Conservation (phyloP, 2,329 filamentous ascomycete genomes). For the Mollisiaceae sp. region DNA sequence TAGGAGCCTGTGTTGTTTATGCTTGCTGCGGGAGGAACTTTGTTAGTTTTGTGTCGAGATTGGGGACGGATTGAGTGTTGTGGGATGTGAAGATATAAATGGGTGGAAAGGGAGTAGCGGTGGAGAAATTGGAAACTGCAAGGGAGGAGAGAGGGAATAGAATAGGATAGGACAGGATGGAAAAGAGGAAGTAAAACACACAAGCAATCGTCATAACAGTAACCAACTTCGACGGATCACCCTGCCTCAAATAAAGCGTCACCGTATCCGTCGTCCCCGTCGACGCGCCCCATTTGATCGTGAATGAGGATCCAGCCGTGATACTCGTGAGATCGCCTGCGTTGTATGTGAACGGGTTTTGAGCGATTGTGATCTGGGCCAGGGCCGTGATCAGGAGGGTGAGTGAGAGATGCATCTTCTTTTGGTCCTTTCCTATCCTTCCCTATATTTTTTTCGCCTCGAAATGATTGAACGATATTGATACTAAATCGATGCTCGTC, state of each 20-base stretch:
- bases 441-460: no score
- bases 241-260: conserved; percentile 31
- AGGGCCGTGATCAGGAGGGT: conserved; percentile 22
- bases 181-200: conserved; percentile 19
- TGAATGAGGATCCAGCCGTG: conserved; percentile 34
- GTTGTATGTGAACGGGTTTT: conserved; percentile 37
- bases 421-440: no score
- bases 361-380: conserved; percentile 25
- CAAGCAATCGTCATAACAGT: conserved; percentile 35
- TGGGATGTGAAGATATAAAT: no score
- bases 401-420: conserved; percentile 36
- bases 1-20: conserved; percentile 34
- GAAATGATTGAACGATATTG: no score
- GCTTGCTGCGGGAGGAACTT: conserved; percentile 22
- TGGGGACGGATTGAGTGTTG: no score
- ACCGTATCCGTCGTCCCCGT: conserved; percentile 31
- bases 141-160: background rate
- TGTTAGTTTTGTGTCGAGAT: no score
- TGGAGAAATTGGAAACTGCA: background rate
- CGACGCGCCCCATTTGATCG: conserved; percentile 37
- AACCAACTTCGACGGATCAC: conserved; percentile 23
- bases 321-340: conserved; percentile 24
- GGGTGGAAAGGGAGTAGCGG: background rate
- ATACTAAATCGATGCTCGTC: no score
- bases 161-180: background rate